phyloP scores from a whole-genome alignment of 768 basidiomycete species.

The Suillus occidentalis region DNA sequence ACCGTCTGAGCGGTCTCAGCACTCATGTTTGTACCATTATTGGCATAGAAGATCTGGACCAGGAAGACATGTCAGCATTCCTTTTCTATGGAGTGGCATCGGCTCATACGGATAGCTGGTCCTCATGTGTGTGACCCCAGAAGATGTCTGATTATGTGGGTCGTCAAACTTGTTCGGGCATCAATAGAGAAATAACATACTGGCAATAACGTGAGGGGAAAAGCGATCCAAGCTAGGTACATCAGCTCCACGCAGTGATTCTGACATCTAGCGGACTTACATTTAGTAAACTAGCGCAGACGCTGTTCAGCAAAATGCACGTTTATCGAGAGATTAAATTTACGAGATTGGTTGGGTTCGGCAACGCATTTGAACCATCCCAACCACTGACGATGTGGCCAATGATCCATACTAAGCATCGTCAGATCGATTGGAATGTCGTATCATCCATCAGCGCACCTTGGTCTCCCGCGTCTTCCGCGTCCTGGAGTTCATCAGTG shows the following conservation, averaged over 20 bases:
- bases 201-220: conserved; percentile 75
- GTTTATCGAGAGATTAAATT: conserved; percentile 23
- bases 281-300: conserved; percentile 46
- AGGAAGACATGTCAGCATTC: neutral
- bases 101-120: conserved; percentile 58
- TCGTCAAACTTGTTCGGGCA: conserved; percentile 11
- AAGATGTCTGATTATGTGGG: conserved; percentile 56
- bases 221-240: conserved; percentile 65
- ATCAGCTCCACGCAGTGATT: conserved; percentile 5
- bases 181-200: conserved; percentile 40
- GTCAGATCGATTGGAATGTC: conserved; percentile 10
- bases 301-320: conserved; percentile 7
- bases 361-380: conserved; percentile 68
- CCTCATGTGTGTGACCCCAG: conserved; percentile 77
- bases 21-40: conserved; percentile 64
- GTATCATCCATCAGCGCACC: conserved; percentile 38
- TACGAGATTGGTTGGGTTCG: conserved; percentile 68
- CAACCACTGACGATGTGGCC: conserved; percentile 63
- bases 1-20: too few species aligned
- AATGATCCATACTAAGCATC: conserved; percentile 45
- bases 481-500: conserved; percentile 75
- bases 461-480: conserved; percentile 73
- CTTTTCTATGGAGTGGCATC: neutral
- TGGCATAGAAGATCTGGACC: conserved; percentile 66
- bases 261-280: conserved; percentile 25